Base-by-base conservation (phyloP, 78 protist species). In the Dictyostelium firmibasis region DNA sequence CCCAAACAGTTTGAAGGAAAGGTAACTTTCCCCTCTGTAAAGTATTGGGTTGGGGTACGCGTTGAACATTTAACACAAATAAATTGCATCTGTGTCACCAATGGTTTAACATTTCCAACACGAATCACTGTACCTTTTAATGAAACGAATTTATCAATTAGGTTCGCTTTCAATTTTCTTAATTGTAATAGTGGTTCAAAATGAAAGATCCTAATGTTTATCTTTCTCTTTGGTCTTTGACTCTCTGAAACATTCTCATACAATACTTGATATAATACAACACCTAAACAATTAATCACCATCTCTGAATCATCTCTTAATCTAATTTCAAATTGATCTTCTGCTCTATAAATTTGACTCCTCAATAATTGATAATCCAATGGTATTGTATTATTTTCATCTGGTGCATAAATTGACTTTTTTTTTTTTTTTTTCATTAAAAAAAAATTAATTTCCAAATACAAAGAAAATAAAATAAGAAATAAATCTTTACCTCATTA, bases 91-190 rank as follows among this genome's bases (percentile, higher is more conserved):
- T 44, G 10, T 2, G 20, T 25, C 23, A 98, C 96, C 23, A 98
- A 9, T 14, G 99, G 99, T 81, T 92, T 92, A 82, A 98, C 93
- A 79, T 36, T 25, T 43, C 99, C 69, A 13, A 92, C 98, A 7
- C 99, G 88, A 36, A 99, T 97, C 7, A 98, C 99, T 0, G 98
- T 98, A 38, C 99, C 99, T 0, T 76, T 57, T 2, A 99, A 18
- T 14, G 91, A 4, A 2, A 99, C 97, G 11, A 98, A 97, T 18
- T 84, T 83, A 4, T 95, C 97, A 31, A 91, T 67, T 1, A 81
- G 25, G 60, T 86, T 86, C 1, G 93, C 35, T 4, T 81, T 86
- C 4, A 94, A 27, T 11, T 43, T 79, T 3, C 31, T 38, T 10
- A 86, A 9, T 29, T 79, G 86, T 14, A 72, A 33, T 6, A 50